Evolutionary conservation across 73 alveolate genomes (phyloP), one percentile per base, ranked within the genome.

Genomic region (Breviolum minutum): DNA sequence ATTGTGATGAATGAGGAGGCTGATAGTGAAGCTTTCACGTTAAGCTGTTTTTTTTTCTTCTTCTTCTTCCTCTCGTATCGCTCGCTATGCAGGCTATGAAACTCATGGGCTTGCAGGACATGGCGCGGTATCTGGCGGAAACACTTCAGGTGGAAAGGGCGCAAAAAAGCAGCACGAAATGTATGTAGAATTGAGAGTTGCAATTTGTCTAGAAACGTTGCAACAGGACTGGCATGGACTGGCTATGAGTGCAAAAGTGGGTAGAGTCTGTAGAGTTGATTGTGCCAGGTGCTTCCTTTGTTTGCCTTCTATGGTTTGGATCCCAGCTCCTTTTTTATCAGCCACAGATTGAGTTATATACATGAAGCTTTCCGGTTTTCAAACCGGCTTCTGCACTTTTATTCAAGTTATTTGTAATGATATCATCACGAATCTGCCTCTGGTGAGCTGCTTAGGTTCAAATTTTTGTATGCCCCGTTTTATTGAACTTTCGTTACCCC

Each of bases 41-140:
- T 40, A 40, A 40, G 54, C 54, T 40, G 54, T 0, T 40, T 40
- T 40, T 40, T 40, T 0, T 0, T 40, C 3, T 40, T 40, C 17
- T 68, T 14, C 4, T 68, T 40, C 3, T 40, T 40, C 54, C 24
- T 22, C 77, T 14, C 77, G 77, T 17, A 6, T 22, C 2, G 17
- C 77, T 22, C 61, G 24, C 74, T 11, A 60, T 26, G 86, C 30
- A 86, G 94, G 94, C 94, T 22, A 86, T 86, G 94, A 86, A 86
- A 63, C 40, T 86, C 60, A 86, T 86, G 94, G 94, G 94, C 16
- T 17, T 86, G 80, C 69, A 86, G 80, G 94, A 86, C 80, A 26
- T 11, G 61, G 94, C 94, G 26, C 79, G 94, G 63, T 86, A 63
- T n/a, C 22, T 86, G 94, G 94, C 94, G 40, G 80, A 63, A 16